Evolutionary conservation across 768 basidiomycete species (phyloP), one percentile per base, ranked within the genome.

Genomic region (Termitomyces sp.): DNA sequence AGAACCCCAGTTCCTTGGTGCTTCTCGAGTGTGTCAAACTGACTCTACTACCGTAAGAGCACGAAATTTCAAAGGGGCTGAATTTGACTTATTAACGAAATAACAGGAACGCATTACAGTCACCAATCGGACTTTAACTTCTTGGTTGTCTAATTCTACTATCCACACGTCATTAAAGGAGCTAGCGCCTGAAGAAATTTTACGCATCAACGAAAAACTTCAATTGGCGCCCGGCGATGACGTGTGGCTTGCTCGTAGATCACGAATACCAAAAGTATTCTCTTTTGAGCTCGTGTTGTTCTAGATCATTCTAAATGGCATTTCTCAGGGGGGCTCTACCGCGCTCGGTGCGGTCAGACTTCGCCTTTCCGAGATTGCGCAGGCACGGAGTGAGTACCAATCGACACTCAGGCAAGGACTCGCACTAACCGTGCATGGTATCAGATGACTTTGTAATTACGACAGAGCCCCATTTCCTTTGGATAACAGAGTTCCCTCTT

Each of bases 401-500:
- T 52, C 56, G 47, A 61, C 52, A 13, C 35, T 38, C 11, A 1
- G 3, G 14, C 55, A 53, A 58, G 44, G 11, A 38, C 33, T 54
- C 22, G 54, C 52, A 40, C 41, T 62, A 22, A 55, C 54, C 51
- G 49, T 60, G 64, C 54, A 58, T 32, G 47, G 56, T 62, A 64
- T 50, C 64, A 88, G 89, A 86, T 52, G 79, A 83, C 50, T 77
- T 86, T 57, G 70, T 68, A 16, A 76, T 87, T 11, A 72, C 85
- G 3, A 54, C 76, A 30, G 71, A 72, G 26, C 92, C 92, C 49
- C 88, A 92, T 70, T 95, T 98, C 72, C 78, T 95, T 20, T 98
- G 95, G 95, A 83, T 98, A 54, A 96, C 93, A 5, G 94, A 96
- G 70, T 97, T 97, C 69, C 95, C 95, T 14, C 79, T 98, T 24